Conservation (phyloP, 1,139 yeast species). For the Geotrichum siamense region DNA sequence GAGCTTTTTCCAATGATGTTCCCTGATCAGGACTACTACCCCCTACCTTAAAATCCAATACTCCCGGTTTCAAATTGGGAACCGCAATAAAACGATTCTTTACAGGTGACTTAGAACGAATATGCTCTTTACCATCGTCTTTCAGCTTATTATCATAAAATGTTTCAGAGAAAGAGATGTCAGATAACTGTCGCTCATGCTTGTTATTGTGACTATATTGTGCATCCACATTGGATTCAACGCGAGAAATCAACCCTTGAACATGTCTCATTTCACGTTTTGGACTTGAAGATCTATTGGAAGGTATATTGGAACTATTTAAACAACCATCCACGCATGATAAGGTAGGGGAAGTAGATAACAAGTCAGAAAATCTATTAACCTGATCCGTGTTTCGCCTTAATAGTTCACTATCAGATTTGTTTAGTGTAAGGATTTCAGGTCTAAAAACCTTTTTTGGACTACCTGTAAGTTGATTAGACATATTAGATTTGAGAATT, state of each 20-base stretch:
- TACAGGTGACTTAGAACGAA: constrained; percentile 11
- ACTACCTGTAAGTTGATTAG: no score
- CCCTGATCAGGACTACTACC: constrained; percentile 13
- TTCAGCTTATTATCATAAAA: constrained; percentile 3
- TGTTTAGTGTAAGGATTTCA: no score
- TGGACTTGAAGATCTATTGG: constrained; percentile 16
- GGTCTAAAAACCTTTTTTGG: no score
- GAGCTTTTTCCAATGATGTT: constrained; percentile 7
- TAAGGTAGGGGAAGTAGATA: no score
- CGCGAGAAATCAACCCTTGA: constrained; percentile 17
- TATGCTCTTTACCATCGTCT: constrained; percentile 6
- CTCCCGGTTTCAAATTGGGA: constrained; percentile 13
- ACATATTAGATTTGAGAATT: no score
- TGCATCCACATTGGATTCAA: constrained; percentile 13
- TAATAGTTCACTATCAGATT: no score
- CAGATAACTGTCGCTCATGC: constrained; percentile 11
- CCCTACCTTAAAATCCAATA: constrained; percentile 6
- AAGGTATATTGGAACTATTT: no score
- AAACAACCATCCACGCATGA: no score
- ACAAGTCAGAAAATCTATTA: no score
- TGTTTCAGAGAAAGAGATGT: constrained; percentile 10
- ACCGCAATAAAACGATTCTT: constrained; percentile 11
- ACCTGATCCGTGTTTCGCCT: no score
- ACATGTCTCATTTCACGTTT: constrained; percentile 16
- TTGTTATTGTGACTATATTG: background rate